Conservation (phyloP, 176 grass and related monocot species). For the Ensete ventricosum region DNA sequence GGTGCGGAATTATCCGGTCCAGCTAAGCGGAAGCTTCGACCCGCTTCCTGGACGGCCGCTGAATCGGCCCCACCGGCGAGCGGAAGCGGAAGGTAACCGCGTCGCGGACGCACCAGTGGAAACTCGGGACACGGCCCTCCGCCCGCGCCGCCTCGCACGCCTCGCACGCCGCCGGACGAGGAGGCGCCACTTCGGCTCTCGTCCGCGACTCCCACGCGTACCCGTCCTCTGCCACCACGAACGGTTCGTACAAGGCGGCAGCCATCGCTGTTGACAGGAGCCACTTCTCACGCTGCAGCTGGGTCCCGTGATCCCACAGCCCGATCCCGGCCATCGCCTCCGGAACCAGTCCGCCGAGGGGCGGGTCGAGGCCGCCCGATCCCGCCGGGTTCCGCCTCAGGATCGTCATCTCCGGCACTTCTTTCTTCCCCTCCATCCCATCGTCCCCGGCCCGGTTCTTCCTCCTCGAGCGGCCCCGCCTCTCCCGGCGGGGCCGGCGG, state of each 20-base stretch:
- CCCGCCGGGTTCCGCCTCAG: slow-evolving; percentile 31
- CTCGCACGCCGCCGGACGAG: slow-evolving; percentile 24
- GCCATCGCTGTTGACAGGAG: slow-evolving; percentile 23
- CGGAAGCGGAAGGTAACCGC: slow-evolving; percentile 49
- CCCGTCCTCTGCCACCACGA: not conserved
- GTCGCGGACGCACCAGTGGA: slow-evolving; percentile 82
- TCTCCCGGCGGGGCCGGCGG: slow-evolving; percentile 38
- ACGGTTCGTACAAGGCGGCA: slow-evolving; percentile 5
- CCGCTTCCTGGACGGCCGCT: slow-evolving; percentile 51
- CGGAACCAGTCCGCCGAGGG: not conserved
- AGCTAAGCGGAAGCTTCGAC: slow-evolving; percentile 18
- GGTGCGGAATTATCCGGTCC: not conserved
- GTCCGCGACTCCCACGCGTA: no score
- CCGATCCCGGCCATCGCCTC: not conserved
- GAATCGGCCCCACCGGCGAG: slow-evolving; percentile 53
- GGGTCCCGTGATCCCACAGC: slow-evolving; percentile 37
- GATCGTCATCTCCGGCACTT: slow-evolving; percentile 29
- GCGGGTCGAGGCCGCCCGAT: slow-evolving; percentile 23
- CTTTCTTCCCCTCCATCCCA: not conserved
- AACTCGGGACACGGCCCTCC: slow-evolving; percentile 30
- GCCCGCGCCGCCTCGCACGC: slow-evolving; percentile 60
- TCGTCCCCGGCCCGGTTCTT: slow-evolving; percentile 8
- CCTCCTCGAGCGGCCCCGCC: slow-evolving; percentile 32
- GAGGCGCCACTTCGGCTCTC: not conserved
- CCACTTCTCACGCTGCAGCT: slow-evolving; percentile 45